phyloP scores from a whole-genome alignment of 768 basidiomycete genomes.

The Pisolithus albus region DNA sequence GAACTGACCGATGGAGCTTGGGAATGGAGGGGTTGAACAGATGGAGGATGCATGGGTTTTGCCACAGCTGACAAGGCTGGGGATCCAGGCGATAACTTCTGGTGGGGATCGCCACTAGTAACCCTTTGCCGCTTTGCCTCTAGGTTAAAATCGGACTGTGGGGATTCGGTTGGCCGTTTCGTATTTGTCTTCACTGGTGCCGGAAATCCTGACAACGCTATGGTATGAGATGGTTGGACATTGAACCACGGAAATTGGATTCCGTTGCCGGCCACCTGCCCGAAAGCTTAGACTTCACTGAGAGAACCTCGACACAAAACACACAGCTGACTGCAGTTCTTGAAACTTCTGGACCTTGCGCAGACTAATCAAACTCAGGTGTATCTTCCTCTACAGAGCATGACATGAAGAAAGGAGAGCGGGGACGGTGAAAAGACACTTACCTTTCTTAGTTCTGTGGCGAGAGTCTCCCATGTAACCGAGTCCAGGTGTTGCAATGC shows the following conservation, averaged over 20 bases:
- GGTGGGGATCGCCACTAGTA: slow-evolving; percentile 8
- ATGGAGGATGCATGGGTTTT: slow-evolving; percentile 5
- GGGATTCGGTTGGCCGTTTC: slow-evolving; percentile 42
- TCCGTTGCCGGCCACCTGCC: slow-evolving; percentile 30
- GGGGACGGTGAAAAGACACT: background rate
- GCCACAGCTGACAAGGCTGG: slow-evolving; percentile 19
- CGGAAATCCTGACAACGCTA: slow-evolving; percentile 47
- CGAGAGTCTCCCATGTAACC: slow-evolving; percentile 54
- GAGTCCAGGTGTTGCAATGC: slow-evolving; percentile 38
- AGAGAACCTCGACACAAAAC: slow-evolving; percentile 11
- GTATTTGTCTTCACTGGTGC: slow-evolving; percentile 25
- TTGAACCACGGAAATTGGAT: slow-evolving; percentile 51
- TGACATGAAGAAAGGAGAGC: background rate
- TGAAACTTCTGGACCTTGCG: slow-evolving; percentile 40
- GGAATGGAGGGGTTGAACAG: slow-evolving; percentile 1
- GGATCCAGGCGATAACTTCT: slow-evolving; percentile 14
- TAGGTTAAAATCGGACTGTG: slow-evolving; percentile 29
- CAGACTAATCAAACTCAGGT: slow-evolving; percentile 46
- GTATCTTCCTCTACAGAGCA: slow-evolving; percentile 47
- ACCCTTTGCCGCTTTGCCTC: slow-evolving; percentile 40
- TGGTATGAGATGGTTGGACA: slow-evolving; percentile 37
- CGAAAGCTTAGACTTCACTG: background rate
- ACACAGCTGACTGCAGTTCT: slow-evolving; percentile 45
- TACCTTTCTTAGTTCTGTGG: slow-evolving; percentile 58
- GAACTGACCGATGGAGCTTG: background rate